Percentiles rank a stretch among this genome's conserved stretches.
These are phyloP conservation scores for Cyclotella sp. DNA, from an alignment of 108 stramenopile genomes.

Conservation along the genomic window DNA sequence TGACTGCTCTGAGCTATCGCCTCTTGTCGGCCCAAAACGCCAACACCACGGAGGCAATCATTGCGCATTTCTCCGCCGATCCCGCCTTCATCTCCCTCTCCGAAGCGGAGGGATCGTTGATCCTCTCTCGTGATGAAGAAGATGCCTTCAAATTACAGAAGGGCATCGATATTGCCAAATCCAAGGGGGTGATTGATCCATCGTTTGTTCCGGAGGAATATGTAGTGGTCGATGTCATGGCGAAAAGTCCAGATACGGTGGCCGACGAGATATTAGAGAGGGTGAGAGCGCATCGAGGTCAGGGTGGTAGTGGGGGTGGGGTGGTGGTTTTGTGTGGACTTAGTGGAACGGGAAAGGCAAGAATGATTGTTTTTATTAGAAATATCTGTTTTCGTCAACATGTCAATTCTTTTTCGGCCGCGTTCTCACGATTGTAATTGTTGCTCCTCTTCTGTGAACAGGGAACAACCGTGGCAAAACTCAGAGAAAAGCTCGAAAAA, in stretches of 20 bases:
- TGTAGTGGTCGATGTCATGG: slow-evolving; percentile 80
- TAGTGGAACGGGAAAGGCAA: slow-evolving; percentile 84
- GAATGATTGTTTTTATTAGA: neutral
- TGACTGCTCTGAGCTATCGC: slow-evolving; percentile 44
- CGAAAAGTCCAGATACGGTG: slow-evolving; percentile 79
- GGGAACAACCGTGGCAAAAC: slow-evolving; percentile 83
- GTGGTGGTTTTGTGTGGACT: slow-evolving; percentile 87
- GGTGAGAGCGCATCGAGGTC: slow-evolving; percentile 25
- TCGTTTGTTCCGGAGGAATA: slow-evolving; percentile 81
- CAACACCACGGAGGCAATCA: slow-evolving; percentile 80
- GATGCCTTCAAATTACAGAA: slow-evolving; percentile 73
- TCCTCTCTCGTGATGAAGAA: slow-evolving; percentile 76
- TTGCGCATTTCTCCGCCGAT: slow-evolving; percentile 54
- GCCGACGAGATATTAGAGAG: slow-evolving; percentile 68
- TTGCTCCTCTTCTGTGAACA: neutral
- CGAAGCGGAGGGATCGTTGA: slow-evolving; percentile 63
- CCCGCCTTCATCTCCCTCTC: slow-evolving; percentile 55
- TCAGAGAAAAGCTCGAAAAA: slow-evolving; percentile 63
- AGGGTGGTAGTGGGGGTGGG: slow-evolving; percentile 59
- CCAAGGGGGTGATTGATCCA: slow-evolving; percentile 86
- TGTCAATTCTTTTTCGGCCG: too few relatives aligned
- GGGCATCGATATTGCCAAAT: slow-evolving; percentile 82
- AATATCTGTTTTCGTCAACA: neutral
- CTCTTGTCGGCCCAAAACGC: slow-evolving; percentile 77
- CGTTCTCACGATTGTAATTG: too few relatives aligned